Base-by-base conservation (phyloP, 176 grass and related monocot genomes). In the Carex scoparia region DNA sequence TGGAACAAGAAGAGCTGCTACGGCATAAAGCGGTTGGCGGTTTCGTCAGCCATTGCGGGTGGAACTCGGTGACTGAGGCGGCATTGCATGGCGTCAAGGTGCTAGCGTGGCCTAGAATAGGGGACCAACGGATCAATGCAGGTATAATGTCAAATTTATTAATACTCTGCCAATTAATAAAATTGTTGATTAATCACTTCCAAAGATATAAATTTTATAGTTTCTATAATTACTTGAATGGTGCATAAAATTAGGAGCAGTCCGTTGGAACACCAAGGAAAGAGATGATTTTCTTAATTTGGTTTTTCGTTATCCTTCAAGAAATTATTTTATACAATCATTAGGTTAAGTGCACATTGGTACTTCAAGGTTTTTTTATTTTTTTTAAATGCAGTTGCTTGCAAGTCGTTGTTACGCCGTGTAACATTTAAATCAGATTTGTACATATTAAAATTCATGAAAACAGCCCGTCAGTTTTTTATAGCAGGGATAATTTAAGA, bases 1-100 rank as follows among this genome's bases (percentile, higher is more conserved):
- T 97, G 11, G 89, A 97, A 28, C 94, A 93, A 33, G 92, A 87
- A 7, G 78, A 81, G 86, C 84, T 94, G 11, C 27, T 97, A 81
- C 13, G 42, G 37, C 87, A 93, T 69, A 23, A 31, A 8, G 42
- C 94, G 1, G 73, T 97, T 13, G 90, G 71, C 11, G 84, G 93
- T 11, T 97, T 94, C 31, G 2, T 97, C 1, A 97, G 92, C 87
- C 94, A 97, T 65, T 91, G 89, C 55, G 90, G 94, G 1, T 94
- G 92, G 94, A 94, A 97, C 84, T 97, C 90, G 2, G 90, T 94
- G 16, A 87, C 86, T 0, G 94, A 97, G 84, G 89, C 90, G 2
- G 90, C 89, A 0, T 5, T 62, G 8, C 28, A 51, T n/a, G 90
- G 94, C 16, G 66, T 94, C 23, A 84, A 82, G 7, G 63, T 97